Conservation (phyloP, 2,329 filamentous ascomycete genomes). For the Diplodia seriata region DNA sequence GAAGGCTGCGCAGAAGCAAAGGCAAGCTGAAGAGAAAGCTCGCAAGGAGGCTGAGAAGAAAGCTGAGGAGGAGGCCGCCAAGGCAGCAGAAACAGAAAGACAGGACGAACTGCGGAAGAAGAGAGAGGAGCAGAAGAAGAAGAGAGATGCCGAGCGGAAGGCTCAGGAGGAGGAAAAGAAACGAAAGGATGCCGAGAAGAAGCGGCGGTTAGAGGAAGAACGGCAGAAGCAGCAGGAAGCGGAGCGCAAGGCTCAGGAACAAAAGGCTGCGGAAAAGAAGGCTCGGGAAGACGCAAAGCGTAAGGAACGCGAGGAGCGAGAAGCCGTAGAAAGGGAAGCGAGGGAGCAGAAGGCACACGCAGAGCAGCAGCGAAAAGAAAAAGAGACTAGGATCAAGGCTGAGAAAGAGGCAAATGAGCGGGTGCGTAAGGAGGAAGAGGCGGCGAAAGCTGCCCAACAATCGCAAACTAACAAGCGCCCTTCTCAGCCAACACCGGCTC, state of each 20-base stretch:
- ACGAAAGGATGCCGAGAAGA: slow-evolving; percentile 84
- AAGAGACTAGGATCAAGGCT: slow-evolving; percentile 61
- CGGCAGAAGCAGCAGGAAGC: slow-evolving; percentile 83
- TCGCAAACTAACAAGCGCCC: slow-evolving; percentile 44
- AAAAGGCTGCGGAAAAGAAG: slow-evolving; percentile 82
- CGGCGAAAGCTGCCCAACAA: slow-evolving; percentile 42
- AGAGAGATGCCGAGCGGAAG: slow-evolving; percentile 88
- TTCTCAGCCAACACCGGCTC: slow-evolving; percentile 51
- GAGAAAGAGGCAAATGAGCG: slow-evolving; percentile 51
- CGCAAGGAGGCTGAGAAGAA: slow-evolving; percentile 87
- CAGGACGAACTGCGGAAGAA: slow-evolving; percentile 80
- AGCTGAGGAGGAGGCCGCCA: slow-evolving; percentile 79
- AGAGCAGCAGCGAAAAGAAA: slow-evolving; percentile 65
- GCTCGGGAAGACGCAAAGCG: slow-evolving; percentile 74
- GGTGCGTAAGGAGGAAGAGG: slow-evolving; percentile 51
- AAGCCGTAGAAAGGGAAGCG: slow-evolving; percentile 74
- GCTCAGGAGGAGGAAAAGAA: slow-evolving; percentile 87
- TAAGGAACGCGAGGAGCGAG: slow-evolving; percentile 71
- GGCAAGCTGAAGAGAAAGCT: slow-evolving; percentile 88
- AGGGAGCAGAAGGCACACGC: slow-evolving; percentile 70
- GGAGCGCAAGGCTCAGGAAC: slow-evolving; percentile 82
- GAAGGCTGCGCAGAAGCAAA: slow-evolving; percentile 85
- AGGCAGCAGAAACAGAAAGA: slow-evolving; percentile 78
- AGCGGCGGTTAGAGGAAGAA: slow-evolving; percentile 80
- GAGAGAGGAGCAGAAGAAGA: slow-evolving; percentile 88